Conservation (phyloP, 2,329 filamentous ascomycete genomes). For the Penicillium sp. region DNA sequence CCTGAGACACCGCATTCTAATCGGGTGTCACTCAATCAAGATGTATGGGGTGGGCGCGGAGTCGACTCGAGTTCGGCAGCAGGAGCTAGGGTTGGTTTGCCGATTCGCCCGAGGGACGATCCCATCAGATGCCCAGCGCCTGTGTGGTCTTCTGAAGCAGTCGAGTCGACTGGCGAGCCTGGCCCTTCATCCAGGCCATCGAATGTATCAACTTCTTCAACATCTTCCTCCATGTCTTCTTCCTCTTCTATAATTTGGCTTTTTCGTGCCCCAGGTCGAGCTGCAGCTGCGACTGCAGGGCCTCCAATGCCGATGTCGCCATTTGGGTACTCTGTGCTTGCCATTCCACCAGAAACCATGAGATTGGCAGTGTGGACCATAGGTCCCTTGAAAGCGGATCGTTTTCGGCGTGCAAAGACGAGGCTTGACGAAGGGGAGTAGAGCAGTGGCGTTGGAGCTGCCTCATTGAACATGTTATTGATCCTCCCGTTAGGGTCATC, state of each 20-base stretch:
- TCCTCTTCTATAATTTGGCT: conserved; percentile 41
- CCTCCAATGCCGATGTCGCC: too few species aligned
- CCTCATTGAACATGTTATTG: conserved; percentile 33
- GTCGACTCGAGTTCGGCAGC: too few species aligned
- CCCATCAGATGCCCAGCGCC: too few species aligned
- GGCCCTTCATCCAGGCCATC: too few species aligned
- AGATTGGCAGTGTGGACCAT: conserved; percentile 35
- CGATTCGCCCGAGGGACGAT: too few species aligned
- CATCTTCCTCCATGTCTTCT: conserved; percentile 36
- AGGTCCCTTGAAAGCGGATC: conserved; percentile 40
- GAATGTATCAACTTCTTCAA: conserved; percentile 38
- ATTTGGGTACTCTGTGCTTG: conserved; percentile 21
- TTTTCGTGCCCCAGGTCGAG: conserved; percentile 29
- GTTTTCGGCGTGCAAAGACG: conserved; percentile 41
- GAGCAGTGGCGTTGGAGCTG: conserved; percentile 29
- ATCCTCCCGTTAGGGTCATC: conserved; percentile 19
- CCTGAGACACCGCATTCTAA: too few species aligned
- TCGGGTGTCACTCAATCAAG: too few species aligned
- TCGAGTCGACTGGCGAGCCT: too few species aligned
- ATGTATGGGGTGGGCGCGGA: too few species aligned
- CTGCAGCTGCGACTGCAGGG: too few species aligned
- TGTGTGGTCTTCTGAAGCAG: too few species aligned
- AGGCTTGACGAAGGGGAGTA: conserved; percentile 37
- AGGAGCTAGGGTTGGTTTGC: too few species aligned
- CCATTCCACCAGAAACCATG: conserved; percentile 27